Percentiles rank a stretch among this genome's conserved stretches.
These are phyloP conservation scores for Beta vulgaris DNA, from an alignment of 148 eudicot genomes.

Conservation along the genomic window DNA sequence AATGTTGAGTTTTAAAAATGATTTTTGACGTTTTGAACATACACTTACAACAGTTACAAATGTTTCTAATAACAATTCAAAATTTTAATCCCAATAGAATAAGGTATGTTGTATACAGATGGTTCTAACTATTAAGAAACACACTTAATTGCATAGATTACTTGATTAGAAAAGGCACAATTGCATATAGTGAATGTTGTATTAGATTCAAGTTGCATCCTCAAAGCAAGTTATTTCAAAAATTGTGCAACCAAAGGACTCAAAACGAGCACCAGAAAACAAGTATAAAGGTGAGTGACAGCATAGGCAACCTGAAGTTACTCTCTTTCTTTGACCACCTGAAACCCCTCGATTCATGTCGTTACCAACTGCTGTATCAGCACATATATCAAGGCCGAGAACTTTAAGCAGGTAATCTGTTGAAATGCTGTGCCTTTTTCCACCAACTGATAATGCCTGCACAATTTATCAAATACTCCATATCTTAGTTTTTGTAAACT, in stretches of 20 bases:
- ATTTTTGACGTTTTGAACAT: not conserved
- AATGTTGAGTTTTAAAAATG: not conserved
- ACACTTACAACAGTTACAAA: not conserved
- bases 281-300: not conserved
- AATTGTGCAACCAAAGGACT: not conserved
- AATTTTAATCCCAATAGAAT: no score
- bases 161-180: no score
- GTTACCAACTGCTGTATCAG: slow-evolving; percentile 80
- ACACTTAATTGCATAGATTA: no score
- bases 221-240: not conserved
- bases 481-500: not conserved
- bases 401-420: slow-evolving; percentile 77
- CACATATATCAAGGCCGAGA: slow-evolving; percentile 83
- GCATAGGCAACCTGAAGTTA: slow-evolving; percentile 67
- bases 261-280: no score
- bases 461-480: slow-evolving; percentile 8
- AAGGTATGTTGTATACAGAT: no score
- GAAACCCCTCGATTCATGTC: slow-evolving; percentile 88
- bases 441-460: slow-evolving; percentile 71
- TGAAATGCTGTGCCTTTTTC: slow-evolving; percentile 59
- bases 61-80: no score
- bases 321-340: slow-evolving; percentile 94
- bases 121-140: no score
- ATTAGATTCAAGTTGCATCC: not conserved
- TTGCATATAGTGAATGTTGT: not conserved